phyloP scores from a whole-genome alignment of 2,329 filamentous ascomycete species.

The Cryoendolithus antarcticus region DNA sequence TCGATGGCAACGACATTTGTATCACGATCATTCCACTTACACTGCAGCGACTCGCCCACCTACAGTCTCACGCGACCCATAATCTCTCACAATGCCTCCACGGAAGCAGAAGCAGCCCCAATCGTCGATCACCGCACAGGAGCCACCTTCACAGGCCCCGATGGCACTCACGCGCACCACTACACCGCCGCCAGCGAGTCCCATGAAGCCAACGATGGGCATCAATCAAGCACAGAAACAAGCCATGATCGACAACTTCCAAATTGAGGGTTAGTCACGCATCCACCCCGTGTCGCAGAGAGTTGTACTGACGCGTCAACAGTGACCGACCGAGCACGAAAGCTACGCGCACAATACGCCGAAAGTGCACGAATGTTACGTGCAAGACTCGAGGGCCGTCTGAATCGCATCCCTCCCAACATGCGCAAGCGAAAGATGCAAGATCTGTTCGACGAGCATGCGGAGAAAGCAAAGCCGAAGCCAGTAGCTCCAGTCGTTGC shows the following conservation, averaged over 20 bases:
- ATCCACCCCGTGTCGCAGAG: neutral
- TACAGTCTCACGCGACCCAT: neutral
- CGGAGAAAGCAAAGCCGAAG: slow-evolving; percentile 16
- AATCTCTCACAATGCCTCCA: neutral
- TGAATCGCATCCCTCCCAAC: slow-evolving; percentile 77
- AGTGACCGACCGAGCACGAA: slow-evolving; percentile 82
- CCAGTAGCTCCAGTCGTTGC: slow-evolving; percentile 5
- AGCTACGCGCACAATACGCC: slow-evolving; percentile 77
- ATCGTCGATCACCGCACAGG: slow-evolving; percentile 6
- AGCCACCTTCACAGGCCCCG: slow-evolving; percentile 5
- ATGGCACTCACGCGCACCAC: slow-evolving; percentile 1
- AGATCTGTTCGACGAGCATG: slow-evolving; percentile 54
- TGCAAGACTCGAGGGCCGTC: slow-evolving; percentile 78
- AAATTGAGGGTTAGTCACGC: slow-evolving; percentile 59
- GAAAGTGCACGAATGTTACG: slow-evolving; percentile 76
- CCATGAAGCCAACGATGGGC: slow-evolving; percentile 12
- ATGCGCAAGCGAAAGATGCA: slow-evolving; percentile 71
- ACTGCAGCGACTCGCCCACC: neutral
- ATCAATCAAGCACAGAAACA: slow-evolving; percentile 57
- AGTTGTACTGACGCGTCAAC: slow-evolving; percentile 7
- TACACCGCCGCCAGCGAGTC: slow-evolving; percentile 7
- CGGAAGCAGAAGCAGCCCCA: slow-evolving; percentile 4
- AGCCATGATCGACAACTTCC: slow-evolving; percentile 75
- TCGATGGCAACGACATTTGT: too few species aligned
- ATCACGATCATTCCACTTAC: neutral